Evolutionary conservation across 1,284 basidiomycete species (phyloP).

Genomic region (Cutaneotrichosporon sp.): DNA sequence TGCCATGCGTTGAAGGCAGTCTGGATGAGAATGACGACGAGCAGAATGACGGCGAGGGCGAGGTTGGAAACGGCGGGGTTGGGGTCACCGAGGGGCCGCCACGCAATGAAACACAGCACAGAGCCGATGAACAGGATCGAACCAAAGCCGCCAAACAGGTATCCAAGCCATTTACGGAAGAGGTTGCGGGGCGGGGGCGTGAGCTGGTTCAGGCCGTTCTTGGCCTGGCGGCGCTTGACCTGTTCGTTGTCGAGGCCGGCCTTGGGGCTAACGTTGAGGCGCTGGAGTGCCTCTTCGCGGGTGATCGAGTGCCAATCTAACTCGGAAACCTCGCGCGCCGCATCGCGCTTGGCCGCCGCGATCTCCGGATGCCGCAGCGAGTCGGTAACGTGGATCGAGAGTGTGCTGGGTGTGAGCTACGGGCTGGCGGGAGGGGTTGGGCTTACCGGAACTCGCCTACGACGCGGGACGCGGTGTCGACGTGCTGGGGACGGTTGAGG

Average conservation of each 20-base stretch:
- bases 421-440: too few relatives aligned
- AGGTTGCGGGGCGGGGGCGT: slow-evolving; percentile 45
- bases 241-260: slow-evolving; percentile 54
- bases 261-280: slow-evolving; percentile 52
- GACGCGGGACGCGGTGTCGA: slow-evolving; percentile 26
- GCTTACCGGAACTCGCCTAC: slow-evolving; percentile 40
- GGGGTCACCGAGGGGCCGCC: slow-evolving; percentile 50
- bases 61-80: slow-evolving; percentile 50
- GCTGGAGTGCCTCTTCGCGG: slow-evolving; percentile 52
- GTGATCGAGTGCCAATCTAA: slow-evolving; percentile 58
- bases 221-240: slow-evolving; percentile 51
- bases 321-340: slow-evolving; percentile 32
- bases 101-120: slow-evolving; percentile 51
- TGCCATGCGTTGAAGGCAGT: slow-evolving; percentile 42
- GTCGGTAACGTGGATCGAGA: slow-evolving; percentile 43
- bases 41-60: slow-evolving; percentile 50
- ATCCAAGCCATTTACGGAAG: slow-evolving; percentile 48
- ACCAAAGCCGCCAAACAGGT: slow-evolving; percentile 55
- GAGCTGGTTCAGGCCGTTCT: slow-evolving; percentile 48
- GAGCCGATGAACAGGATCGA: slow-evolving; percentile 55
- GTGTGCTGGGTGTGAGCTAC: slow-evolving; percentile 28
- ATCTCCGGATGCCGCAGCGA: slow-evolving; percentile 23
- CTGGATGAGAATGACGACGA: slow-evolving; percentile 51
- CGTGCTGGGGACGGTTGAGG: slow-evolving; percentile 19
- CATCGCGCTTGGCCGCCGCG: slow-evolving; percentile 13